A percentile compares a stretch with the other conserved stretches of the same genome.
These are phyloP conservation scores for Blepharisma stoltei DNA, from an alignment of 73 alveolate genomes.

Conservation along the genomic window DNA sequence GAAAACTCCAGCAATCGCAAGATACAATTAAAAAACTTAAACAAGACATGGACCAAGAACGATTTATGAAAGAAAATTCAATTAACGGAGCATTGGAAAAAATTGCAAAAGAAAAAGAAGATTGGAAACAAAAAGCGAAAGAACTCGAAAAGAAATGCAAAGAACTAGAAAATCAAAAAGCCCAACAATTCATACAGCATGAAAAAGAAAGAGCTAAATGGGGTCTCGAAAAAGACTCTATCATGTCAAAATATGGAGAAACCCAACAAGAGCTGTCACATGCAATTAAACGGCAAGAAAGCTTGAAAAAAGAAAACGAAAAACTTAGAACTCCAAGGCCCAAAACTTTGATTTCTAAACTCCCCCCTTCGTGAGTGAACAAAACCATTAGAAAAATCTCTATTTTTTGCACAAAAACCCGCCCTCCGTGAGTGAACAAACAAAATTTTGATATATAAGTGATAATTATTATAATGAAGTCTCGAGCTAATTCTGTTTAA, in stretches of 20 bases:
- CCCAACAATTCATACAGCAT: conserved; percentile 64
- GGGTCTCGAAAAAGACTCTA: conserved; percentile 82
- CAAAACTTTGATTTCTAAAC: not conserved
- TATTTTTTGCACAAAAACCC: too few relatives aligned
- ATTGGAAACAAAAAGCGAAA: conserved; percentile 59
- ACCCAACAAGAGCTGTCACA: conserved; percentile 55
- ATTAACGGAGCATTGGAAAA: conserved; percentile 56
- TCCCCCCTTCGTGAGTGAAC: too few relatives aligned
- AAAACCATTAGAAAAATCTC: too few relatives aligned
- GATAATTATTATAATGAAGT: too few relatives aligned
- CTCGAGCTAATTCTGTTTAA: too few relatives aligned
- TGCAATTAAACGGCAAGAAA: conserved; percentile 77
- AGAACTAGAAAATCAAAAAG: conserved; percentile 75
- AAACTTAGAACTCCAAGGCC: conserved; percentile 60
- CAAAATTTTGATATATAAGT: too few relatives aligned
- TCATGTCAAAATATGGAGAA: conserved; percentile 65
- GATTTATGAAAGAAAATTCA: conserved; percentile 72
- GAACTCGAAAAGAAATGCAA: conserved; percentile 80
- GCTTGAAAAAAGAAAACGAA: conserved; percentile 81
- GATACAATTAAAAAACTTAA: conserved; percentile 64
- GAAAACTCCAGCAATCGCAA: conserved; percentile 72
- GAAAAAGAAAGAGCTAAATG: conserved; percentile 95
- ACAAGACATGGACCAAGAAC: conserved; percentile 70
- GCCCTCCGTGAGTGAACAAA: too few relatives aligned
- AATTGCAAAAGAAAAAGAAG: conserved; percentile 83